Base-by-base conservation (phyloP, 345 rosid genomes). In the Lagerstroemia speciosa region DNA sequence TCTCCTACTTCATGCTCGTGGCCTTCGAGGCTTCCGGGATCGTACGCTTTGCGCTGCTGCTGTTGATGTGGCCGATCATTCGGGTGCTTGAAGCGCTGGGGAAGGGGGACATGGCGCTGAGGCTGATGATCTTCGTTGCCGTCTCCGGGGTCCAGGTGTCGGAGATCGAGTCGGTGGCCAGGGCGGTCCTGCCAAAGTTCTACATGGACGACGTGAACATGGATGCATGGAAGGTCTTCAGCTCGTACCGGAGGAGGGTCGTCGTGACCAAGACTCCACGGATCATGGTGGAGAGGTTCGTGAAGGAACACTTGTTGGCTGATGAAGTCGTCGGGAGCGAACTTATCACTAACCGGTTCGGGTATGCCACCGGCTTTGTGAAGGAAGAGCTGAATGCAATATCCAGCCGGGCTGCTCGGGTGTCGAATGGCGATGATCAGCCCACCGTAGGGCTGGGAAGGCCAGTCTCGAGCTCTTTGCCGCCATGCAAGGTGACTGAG, bases 171-270 rank as follows among this genome's bases (percentile, higher is more conserved):
- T 84, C 92, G 2, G 93, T 93, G 68, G 89, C 97, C 8, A 77
- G 98, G 72, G 98, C 98, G 0, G 97, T 93, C 41, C 63, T 90
- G 78, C 97, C 98, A 0, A 93, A 90, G 79, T 93, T 93, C 68
- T 90, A 73, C 69, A 84, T 82, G 96, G 97, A 89, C 52, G 93
- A 87, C 72, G 32, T 90, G 61, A 81, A 83, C 53, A 75, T 77
- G 76, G 85, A 85, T 34, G 89, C 93, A 2, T 93, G 98, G 97
- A 83, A 67, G 65, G 87, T 78, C 66, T 89, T 89, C 74, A 81
- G 85, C 64, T 77, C 83, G 1, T 72, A 65, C 34, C 88, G 80
- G 72, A 85, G 69, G 66, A 71, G 80, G 6, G 82, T 82, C 27
- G 86, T 88, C 27, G 78, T 90, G 16, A 88, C 96, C 0, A 90